Percentiles rank a stretch among this genome's conserved stretches.
Evolutionary conservation across 768 basidiomycete species (phyloP).

Genomic region (Sarcodon aspratus): DNA sequence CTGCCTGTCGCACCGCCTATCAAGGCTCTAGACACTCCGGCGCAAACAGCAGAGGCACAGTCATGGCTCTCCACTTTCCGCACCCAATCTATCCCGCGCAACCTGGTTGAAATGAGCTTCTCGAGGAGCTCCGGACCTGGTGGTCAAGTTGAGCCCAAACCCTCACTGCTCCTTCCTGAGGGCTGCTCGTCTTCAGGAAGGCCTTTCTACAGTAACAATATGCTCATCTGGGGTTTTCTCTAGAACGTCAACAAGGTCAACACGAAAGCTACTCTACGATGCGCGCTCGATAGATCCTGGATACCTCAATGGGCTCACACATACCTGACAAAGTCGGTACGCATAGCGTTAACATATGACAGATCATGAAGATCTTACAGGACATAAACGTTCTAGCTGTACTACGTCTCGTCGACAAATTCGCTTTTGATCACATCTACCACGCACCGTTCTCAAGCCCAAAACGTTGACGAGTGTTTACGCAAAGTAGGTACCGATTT

Average conservation of each 20-base stretch:
- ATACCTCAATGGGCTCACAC: conserved; percentile 58
- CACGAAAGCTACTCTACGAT: conserved; percentile 64
- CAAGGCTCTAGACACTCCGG: conserved; percentile 20
- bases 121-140: conserved; percentile 79
- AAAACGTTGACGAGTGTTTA: conserved; percentile 66
- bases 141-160: conserved; percentile 46
- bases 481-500: conserved; percentile 32
- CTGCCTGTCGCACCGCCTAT: conserved; percentile 34
- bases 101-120: conserved; percentile 51
- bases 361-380: not conserved
- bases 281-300: conserved; percentile 46
- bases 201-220: not conserved
- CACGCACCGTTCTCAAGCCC: conserved; percentile 62
- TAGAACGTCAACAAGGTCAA: conserved; percentile 89
- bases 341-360: conserved; percentile 12
- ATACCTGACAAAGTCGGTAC: conserved; percentile 35
- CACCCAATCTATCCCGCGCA: conserved; percentile 31
- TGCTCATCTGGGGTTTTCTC: not conserved
- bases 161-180: not conserved
- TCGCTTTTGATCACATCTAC: conserved; percentile 63
- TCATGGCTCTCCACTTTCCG: conserved; percentile 45
- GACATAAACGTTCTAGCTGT: conserved; percentile 26
- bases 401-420: conserved; percentile 57
- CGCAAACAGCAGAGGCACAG: conserved; percentile 36
- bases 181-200: conserved; percentile 1